Evolutionary conservation across 2,329 filamentous ascomycete genomes (phyloP).

Genomic region (Diaporthe batatas): DNA sequence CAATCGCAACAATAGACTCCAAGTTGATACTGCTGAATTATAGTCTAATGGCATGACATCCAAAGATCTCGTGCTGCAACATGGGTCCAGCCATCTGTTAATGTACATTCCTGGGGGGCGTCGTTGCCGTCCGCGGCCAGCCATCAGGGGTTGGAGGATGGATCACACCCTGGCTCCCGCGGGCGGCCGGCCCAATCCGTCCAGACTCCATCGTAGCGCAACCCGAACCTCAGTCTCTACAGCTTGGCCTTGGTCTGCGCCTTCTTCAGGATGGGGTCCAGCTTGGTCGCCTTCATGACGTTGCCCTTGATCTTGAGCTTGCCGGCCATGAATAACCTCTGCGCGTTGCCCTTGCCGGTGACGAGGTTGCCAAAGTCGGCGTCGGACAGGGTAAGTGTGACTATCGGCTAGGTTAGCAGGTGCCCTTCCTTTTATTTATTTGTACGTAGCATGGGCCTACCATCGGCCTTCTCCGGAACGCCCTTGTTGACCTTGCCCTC

Average conservation of each 20-base stretch:
- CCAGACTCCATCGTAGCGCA: constrained; percentile 41
- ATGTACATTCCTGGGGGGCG: constrained; percentile 23
- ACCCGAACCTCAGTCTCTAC: constrained; percentile 58
- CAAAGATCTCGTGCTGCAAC: constrained; percentile 7
- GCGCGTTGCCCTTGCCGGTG: constrained; percentile 89
- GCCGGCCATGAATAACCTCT: constrained; percentile 96
- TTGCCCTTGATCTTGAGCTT: constrained; percentile 99
- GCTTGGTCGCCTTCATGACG: constrained; percentile 98
- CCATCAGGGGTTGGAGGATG: constrained; percentile 3
- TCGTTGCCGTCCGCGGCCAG: too few relatives aligned
- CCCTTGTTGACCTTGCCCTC: constrained; percentile 87
- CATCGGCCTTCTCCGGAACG: constrained; percentile 82
- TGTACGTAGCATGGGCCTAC: constrained; percentile 62
- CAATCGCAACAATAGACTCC: background rate
- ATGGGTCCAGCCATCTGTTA: constrained; percentile 13
- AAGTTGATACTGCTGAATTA: constrained; percentile 16
- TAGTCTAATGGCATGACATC: constrained; percentile 11
- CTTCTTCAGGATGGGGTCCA: constrained; percentile 93
- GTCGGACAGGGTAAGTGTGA: constrained; percentile 88
- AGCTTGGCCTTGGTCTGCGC: constrained; percentile 87
- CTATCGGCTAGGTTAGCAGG: constrained; percentile 57
- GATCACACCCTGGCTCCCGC: constrained; percentile 21
- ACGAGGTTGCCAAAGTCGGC: constrained; percentile 89
- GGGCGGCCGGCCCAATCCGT: constrained; percentile 39
- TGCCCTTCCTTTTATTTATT: background rate